Evolutionary conservation across 2,329 filamentous ascomycete genomes (phyloP).

Genomic region (Hypoxylon sp.): DNA sequence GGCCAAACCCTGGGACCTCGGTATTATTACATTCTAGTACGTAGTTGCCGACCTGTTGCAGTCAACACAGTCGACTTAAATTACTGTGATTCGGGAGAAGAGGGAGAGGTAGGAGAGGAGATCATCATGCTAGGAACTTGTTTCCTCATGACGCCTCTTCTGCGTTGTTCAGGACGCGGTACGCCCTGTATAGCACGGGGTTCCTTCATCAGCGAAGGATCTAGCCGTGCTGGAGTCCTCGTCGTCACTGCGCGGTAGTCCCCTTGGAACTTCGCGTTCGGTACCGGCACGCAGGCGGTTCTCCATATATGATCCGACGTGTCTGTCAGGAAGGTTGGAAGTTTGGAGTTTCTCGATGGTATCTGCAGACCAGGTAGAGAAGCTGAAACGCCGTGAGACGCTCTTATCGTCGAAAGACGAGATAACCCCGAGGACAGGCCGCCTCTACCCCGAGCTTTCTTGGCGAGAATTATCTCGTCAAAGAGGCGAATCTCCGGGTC

Average conservation of each 20-base stretch:
- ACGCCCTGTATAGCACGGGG: constrained; percentile 90
- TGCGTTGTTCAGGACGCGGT: constrained; percentile 72
- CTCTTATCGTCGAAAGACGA: constrained; percentile 72
- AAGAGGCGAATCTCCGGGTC: constrained; percentile 81
- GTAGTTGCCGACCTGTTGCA: constrained; percentile 20
- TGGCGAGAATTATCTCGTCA: constrained; percentile 87
- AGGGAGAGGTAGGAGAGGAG: constrained; percentile 49
- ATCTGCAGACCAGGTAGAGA: constrained; percentile 58
- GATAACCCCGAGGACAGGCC: constrained; percentile 76
- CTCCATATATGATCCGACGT: constrained; percentile 86
- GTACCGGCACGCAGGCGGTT: constrained; percentile 72
- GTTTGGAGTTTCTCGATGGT: constrained; percentile 58
- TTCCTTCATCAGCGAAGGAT: constrained; percentile 90
- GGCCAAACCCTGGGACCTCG: constrained; percentile 2
- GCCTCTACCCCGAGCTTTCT: constrained; percentile 76
- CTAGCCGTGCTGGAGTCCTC: constrained; percentile 84
- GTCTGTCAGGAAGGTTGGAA: constrained; percentile 76
- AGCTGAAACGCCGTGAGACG: constrained; percentile 66
- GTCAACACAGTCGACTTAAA: constrained; percentile 18
- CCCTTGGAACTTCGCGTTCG: constrained; percentile 73
- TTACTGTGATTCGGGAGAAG: constrained; percentile 42
- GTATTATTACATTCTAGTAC: constrained; percentile 44
- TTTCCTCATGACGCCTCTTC: constrained; percentile 67
- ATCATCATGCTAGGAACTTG: constrained; percentile 64
- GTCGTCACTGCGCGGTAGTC: constrained; percentile 74